Evolutionary conservation across 768 basidiomycete genomes (phyloP).

Genomic region (Psilocybe subaeruginosa): DNA sequence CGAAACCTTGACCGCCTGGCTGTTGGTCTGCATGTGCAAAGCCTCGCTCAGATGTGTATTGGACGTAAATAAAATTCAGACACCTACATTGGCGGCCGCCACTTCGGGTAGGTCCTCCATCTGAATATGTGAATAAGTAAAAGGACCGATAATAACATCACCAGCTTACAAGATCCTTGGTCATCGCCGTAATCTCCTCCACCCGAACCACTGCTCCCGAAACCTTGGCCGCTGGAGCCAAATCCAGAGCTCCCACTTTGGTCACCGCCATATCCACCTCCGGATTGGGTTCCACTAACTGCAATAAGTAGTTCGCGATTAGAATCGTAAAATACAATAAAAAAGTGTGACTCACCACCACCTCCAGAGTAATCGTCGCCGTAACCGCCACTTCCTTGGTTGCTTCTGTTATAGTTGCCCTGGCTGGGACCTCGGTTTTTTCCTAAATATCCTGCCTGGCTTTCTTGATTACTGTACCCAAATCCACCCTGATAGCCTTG

Average conservation of each 20-base stretch:
- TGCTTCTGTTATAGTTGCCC: not conserved
- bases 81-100: not conserved
- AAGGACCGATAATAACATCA: not conserved
- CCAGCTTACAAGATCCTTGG: not conserved
- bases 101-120: not conserved
- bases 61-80: not conserved
- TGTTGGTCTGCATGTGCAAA: not conserved
- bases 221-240: not conserved
- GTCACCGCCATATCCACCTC: not conserved
- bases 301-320: too few species aligned
- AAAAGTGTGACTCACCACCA: not conserved
- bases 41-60: not conserved
- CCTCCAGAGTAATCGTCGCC: not conserved
- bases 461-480: not conserved
- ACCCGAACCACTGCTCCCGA: constrained; percentile 1
- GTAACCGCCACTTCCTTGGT: constrained; percentile 1
- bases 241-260: not conserved
- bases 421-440: not conserved
- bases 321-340: not conserved
- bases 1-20: not conserved
- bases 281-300: not conserved
- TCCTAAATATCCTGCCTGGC: not conserved
- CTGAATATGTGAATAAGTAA: not conserved
- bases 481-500: not conserved
- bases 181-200: not conserved